Percentiles rank a stretch among this genome's conserved stretches.
Conservation (phyloP, 2,329 filamentous ascomycete species). For the Ophiostoma triangulosporum region DNA sequence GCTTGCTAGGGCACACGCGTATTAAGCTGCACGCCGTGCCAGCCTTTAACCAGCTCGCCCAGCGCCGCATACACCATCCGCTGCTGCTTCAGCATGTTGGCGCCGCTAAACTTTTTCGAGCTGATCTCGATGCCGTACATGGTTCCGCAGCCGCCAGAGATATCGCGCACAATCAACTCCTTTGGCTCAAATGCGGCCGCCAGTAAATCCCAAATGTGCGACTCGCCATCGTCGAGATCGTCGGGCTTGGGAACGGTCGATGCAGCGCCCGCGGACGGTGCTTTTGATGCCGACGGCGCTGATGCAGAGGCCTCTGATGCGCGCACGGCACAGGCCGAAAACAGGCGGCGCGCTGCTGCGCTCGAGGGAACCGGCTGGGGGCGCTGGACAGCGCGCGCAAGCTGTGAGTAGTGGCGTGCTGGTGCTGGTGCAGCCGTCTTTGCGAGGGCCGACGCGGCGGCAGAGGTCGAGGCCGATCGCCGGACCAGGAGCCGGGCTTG, state of each 20-base stretch:
- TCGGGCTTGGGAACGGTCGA: conserved; percentile 27
- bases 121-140: conserved; percentile 79
- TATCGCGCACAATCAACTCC: conserved; percentile 55
- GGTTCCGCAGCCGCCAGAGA: conserved; percentile 71
- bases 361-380: background rate
- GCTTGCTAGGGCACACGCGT: conserved; percentile 39
- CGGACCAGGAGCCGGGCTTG: conserved; percentile 6
- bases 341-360: background rate
- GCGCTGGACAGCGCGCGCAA: background rate
- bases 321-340: background rate
- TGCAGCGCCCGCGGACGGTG: too few relatives aligned
- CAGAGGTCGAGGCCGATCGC: background rate
- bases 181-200: conserved; percentile 35
- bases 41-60: conserved; percentile 61
- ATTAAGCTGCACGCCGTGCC: conserved; percentile 73
- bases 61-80: conserved; percentile 64
- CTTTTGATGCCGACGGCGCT: background rate
- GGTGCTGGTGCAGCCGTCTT: background rate
- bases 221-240: conserved; percentile 41
- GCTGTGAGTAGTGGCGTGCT: background rate
- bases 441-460: background rate
- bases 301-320: background rate
- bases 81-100: conserved; percentile 68
- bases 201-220: conserved; percentile 43
- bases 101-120: conserved; percentile 55